Conservation (phyloP, 2,329 filamentous ascomycete species). For the Pyrenophora seminiperda region DNA sequence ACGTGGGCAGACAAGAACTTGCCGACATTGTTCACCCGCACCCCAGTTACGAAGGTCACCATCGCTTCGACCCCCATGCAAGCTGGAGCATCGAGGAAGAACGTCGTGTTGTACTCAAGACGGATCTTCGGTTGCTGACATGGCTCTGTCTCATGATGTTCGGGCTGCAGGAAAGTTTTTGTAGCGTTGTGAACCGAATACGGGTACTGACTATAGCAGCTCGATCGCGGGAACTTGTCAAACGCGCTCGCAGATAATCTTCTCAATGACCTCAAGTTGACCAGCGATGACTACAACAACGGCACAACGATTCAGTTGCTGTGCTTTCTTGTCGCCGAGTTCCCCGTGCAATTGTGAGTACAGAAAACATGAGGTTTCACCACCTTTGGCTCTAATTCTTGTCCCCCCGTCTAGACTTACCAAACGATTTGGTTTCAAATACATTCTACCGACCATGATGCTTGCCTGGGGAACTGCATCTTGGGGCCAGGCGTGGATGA, state of each 20-base stretch:
- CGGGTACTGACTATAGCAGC: slow-evolving; percentile 42
- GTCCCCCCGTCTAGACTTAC: slow-evolving; percentile 34
- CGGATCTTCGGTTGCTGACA: slow-evolving; percentile 40
- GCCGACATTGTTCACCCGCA: slow-evolving; percentile 50
- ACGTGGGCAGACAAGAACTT: slow-evolving; percentile 36
- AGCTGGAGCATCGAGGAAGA: slow-evolving; percentile 64
- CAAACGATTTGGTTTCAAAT: slow-evolving; percentile 52
- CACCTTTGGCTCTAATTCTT: background rate
- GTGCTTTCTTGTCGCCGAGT: slow-evolving; percentile 71
- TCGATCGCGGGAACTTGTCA: slow-evolving; percentile 54
- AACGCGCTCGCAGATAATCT: slow-evolving; percentile 42
- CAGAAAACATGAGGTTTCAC: no score
- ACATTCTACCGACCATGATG: slow-evolving; percentile 52
- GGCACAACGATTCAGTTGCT: slow-evolving; percentile 68
- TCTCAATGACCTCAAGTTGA: slow-evolving; percentile 37
- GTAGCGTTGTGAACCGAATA: background rate
- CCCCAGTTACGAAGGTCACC: slow-evolving; percentile 57
- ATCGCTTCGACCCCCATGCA: slow-evolving; percentile 62
- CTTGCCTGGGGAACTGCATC: slow-evolving; percentile 52
- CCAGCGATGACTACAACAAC: slow-evolving; percentile 43
- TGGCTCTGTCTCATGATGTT: slow-evolving; percentile 53
- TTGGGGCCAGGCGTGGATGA: slow-evolving; percentile 71
- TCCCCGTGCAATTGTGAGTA: slow-evolving; percentile 48
- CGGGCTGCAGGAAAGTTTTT: slow-evolving; percentile 28
- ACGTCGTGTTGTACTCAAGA: slow-evolving; percentile 58